Evolutionary conservation across 768 basidiomycete genomes (phyloP), one percentile per base, ranked within the genome.

Genomic region (Chalciporus piperatus): DNA sequence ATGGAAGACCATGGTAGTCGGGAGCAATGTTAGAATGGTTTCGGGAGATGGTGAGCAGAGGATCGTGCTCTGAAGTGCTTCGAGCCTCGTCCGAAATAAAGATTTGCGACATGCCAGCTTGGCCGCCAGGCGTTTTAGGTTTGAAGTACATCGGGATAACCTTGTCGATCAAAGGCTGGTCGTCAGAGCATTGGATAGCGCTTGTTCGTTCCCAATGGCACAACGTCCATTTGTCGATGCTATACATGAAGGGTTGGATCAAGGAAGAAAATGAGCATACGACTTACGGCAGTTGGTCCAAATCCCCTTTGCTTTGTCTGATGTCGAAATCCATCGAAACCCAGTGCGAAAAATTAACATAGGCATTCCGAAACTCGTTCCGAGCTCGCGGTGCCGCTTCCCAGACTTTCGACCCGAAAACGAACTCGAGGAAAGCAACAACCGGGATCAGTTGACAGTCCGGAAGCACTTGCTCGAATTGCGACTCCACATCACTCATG

Each of bases 261-360:
- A 46, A 32, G 3, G 10, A 12, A 12, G 25, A 37, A 1, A 11
- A 7, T 38, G 25, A 14, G 3, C 20, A 12, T 9, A 8, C 13
- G 8, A 23, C 45, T 19, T 16, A 37, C 32, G 7, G 4, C 7
- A 46, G 9, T 16, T 46, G 30, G 16, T 33, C 44, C 8, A n/a
- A 17, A 16, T 8, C 33, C 16, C 33, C n/a, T 1, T 10, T 1
- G 35, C 16, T n/a, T 6, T n/a, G 32, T 6, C 13, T 14, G 28
- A 54, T 46, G 17, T 46, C 7, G 13, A 27, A 0, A 2, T 44
- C 32, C 57, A 58, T 58, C 0, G 47, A 22, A 3, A 52, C n/a
- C 57, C 57, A 55, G 11, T 57, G 52, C 3, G 52, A 56, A n/a
- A 56, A 56, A 28, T 56, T 56, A 1, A 57, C 10, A 17, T 45